Percentiles rank a stretch among this genome's conserved stretches.
phyloP scores from a whole-genome alignment of 345 rosid species.

The Brassica juncea region DNA sequence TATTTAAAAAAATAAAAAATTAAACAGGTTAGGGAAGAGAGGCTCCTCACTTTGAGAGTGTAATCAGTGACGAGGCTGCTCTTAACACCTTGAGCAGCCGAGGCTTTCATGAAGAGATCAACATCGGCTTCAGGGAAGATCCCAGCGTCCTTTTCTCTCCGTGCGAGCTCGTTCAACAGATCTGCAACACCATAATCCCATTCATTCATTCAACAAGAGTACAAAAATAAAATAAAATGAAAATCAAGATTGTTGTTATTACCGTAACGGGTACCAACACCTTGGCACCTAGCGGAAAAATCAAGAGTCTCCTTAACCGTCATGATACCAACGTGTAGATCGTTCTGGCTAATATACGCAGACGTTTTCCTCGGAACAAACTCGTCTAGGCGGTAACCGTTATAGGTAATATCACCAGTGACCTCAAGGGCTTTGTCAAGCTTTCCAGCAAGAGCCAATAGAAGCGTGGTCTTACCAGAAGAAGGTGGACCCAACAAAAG shows the following conservation, averaged over 20 bases:
- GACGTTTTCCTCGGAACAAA: constrained; percentile 47
- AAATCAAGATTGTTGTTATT: not conserved
- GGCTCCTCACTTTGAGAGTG: constrained; percentile 71
- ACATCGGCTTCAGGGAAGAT: constrained; percentile 82
- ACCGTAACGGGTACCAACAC: constrained; percentile 57
- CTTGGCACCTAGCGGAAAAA: constrained; percentile 83
- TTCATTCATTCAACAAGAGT: not conserved
- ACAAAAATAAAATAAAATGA: not conserved
- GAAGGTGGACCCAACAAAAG: constrained; percentile 88
- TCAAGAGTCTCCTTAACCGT: constrained; percentile 88
- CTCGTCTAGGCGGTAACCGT: constrained; percentile 54
- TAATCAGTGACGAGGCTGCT: constrained; percentile 83
- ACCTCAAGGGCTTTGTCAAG: constrained; percentile 34
- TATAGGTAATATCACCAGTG: constrained; percentile 53
- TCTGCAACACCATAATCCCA: constrained; percentile 42
- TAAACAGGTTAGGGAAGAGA: not conserved
- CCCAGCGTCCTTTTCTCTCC: constrained; percentile 80
- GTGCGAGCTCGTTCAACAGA: constrained; percentile 62
- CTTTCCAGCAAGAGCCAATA: constrained; percentile 78
- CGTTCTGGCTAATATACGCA: constrained; percentile 69
- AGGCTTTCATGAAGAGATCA: constrained; percentile 91
- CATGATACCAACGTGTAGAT: constrained; percentile 77
- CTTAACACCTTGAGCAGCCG: constrained; percentile 71
- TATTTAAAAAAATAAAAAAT: no score
- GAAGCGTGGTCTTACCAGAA: constrained; percentile 83